Percentiles rank a stretch among this genome's conserved stretches.
phyloP scores from a whole-genome alignment of 208 protist genomes.

The Trypanosomatidae sp. region DNA sequence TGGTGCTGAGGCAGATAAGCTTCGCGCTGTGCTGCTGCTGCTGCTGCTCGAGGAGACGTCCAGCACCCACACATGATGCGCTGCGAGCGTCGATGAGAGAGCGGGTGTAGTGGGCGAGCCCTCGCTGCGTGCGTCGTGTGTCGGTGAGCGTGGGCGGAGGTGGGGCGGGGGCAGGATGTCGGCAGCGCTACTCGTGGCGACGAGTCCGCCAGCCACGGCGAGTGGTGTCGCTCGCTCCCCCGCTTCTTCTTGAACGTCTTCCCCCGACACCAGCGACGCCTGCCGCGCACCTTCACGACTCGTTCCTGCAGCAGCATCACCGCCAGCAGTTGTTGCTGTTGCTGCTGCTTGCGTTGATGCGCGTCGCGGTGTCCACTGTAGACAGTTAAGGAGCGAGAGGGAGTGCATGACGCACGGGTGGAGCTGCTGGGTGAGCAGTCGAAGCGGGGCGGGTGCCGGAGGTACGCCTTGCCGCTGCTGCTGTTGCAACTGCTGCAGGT shows the following conservation, averaged over 20 bases:
- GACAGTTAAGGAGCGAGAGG: conserved; percentile 65
- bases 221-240: conserved; percentile 32
- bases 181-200: conserved; percentile 12
- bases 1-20: neutral
- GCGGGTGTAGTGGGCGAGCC: too few species aligned
- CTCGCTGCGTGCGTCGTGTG: too few species aligned
- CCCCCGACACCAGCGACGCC: neutral
- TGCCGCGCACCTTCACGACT: too few species aligned
- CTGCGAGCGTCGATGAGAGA: conserved; percentile 34
- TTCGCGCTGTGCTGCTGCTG: neutral
- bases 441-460: neutral
- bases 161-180: conserved; percentile 20
- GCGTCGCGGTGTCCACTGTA: conserved; percentile 65
- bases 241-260: neutral
- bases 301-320: too few species aligned
- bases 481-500: neutral
- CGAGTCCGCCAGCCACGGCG: conserved; percentile 61
- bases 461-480: conserved; percentile 14
- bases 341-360: too few species aligned
- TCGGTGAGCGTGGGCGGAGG: conserved; percentile 2
- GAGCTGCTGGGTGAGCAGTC: conserved; percentile 26
- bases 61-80: conserved; percentile 74
- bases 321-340: too few species aligned
- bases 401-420: conserved; percentile 35
- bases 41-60: too few species aligned